Base-by-base conservation (phyloP, 306 rosid genomes). In the Argentina anserina region DNA sequence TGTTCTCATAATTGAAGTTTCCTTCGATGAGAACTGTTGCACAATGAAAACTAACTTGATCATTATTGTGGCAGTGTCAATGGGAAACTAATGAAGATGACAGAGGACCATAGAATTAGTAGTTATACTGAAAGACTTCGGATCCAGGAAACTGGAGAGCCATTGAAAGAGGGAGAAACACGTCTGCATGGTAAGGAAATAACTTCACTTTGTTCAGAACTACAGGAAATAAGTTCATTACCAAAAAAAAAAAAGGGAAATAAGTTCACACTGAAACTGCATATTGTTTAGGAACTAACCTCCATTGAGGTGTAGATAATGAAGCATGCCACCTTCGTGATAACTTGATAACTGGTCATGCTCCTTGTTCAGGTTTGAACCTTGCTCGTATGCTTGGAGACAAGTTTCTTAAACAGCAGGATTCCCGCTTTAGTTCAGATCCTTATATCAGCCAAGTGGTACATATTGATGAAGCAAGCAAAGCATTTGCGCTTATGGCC, bases 381-480 rank as follows among this genome's bases (percentile, higher is more conserved):
- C 97, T 95, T 76, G 97, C 89, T 74, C 85, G 99, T 80, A 87
- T 95, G 97, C 97, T 95, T 65, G 99, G 99, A 20, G 99, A 95
- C 87, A 91, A 95, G 82, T 95, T 90, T 84, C 96, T 90, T 67
- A 95, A 95, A 81, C 89, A 95, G 84, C 97, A 91, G 85, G 99
- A 95, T 86, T 69, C 80, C 53, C 96, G 99, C 63, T 95, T 95
- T 84, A 95, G 97, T 80, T 87, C 96, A 56, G 93, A 87, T 78
- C 99, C 99, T 47, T 88, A 83, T 76, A 81, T 90, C 55, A 95
- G 99, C 81, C 80, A 80, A 85, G 93, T 71, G 29, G 89, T 95
- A 53, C 93, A 65, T 43, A 82, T 95, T 55, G 46, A 86, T 75
- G 89, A 55, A 76, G 76, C 85, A 15, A 86, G 86, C 84, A 75